Base-by-base conservation (phyloP, 2,329 filamentous ascomycete genomes). In the Bipolaris cookei region DNA sequence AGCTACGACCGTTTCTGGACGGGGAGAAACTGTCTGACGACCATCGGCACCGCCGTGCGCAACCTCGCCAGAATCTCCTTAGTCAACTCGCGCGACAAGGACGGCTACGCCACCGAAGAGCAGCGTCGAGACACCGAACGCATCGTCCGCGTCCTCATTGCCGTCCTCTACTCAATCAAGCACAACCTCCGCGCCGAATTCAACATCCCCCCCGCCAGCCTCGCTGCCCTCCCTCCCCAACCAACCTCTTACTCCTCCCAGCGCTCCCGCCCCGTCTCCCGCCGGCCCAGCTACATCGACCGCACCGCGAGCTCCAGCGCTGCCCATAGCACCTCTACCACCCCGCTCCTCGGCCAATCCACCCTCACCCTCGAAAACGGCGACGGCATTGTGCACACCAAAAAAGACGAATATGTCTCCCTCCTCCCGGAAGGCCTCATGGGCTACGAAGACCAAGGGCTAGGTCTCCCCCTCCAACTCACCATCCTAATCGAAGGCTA, bases 1-100 rank as follows among this genome's bases (percentile, higher is more conserved):
- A 83, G 80, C 51, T 88, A 88, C 74, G 86, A 87, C 64, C 80
- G 86, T 1, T 88, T 88, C 77, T 88, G 86, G 86, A 82, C 83
- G 3, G 84, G 84, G 4, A 77, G 84, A 41, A 83, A 82, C 62
- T 81, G 84, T 61, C 79, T 88, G 52, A 84, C 80, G 10, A 81
- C 80, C 0, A 79, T 88, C 28, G 81, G 81, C 45, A 86, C 86
- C n/a, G 79, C 78, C 37, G 80, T 88, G 13, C 81, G 86, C 53
- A 88, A 87, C 63, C 78, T 89, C 0, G 82, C 84, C 2, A 78
- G 86, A 11, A 81, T 81, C 13, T 83, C 85, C 60, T 76, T 86
- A 14, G 81, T 82, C 5, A 82, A 81, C 65, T 78, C 77, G 5
- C 72, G 60, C 35, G 65, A 67, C 37, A 70, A 62, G 35, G 63